Evolutionary conservation across 2,329 filamentous ascomycete genomes (phyloP).

Genomic region (Cadophora gregata): DNA sequence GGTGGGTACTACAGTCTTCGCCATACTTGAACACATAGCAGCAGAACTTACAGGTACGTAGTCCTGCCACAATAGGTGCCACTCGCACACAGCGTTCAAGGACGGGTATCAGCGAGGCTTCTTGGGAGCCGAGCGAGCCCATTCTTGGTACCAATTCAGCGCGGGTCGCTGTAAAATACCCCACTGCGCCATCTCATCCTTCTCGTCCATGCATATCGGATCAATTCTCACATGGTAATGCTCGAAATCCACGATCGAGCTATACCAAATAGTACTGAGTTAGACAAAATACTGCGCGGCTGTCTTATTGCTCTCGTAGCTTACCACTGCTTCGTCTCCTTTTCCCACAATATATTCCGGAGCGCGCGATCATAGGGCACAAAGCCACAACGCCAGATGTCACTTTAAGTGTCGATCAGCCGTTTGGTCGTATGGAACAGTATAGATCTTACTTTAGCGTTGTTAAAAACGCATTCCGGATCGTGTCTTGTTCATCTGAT

Average conservation of each 20-base stretch:
- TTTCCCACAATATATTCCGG: conserved; percentile 15
- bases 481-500: not conserved
- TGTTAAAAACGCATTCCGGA: conserved; percentile 6
- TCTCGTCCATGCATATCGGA: conserved; percentile 5
- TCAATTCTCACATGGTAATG: not conserved
- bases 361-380: conserved; percentile 14
- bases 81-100: not conserved
- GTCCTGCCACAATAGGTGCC: too few species aligned
- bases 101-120: not conserved
- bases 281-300: not conserved
- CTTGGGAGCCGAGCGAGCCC: conserved; percentile 9
- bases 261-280: not conserved
- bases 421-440: not conserved
- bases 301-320: not conserved
- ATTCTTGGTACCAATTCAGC: conserved; percentile 16
- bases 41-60: too few species aligned
- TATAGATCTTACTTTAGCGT: conserved; percentile 1
- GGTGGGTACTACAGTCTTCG: too few species aligned
- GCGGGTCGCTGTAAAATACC: conserved; percentile 15
- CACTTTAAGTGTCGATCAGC: conserved; percentile 3
- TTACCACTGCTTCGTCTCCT: conserved; percentile 11
- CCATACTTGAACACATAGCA: too few species aligned
- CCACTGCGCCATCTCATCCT: conserved; percentile 19
- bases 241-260: conserved; percentile 21
- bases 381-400: conserved; percentile 17